Evolutionary conservation across 495 filamentous ascomycete genomes (phyloP).

Genomic region (Trichoderma asperelloides): DNA sequence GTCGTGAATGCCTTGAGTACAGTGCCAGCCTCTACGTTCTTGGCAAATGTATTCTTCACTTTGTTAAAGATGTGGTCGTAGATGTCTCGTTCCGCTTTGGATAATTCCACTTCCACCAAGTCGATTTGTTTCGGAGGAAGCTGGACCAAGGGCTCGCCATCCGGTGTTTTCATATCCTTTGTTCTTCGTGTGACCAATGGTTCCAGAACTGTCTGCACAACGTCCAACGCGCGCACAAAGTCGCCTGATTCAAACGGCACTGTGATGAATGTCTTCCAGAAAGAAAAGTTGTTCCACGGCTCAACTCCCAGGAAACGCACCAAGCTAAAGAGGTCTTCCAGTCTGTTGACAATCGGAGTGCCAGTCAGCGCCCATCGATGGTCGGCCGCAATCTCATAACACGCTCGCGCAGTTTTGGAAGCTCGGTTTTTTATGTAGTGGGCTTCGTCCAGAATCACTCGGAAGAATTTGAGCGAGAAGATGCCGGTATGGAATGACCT

Average conservation of each 20-base stretch:
- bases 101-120: constrained; percentile 79
- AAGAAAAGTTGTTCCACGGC: constrained; percentile 96
- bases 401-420: constrained; percentile 84
- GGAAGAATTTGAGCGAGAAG: constrained; percentile 87
- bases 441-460: constrained; percentile 90
- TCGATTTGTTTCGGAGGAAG: constrained; percentile 73
- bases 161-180: constrained; percentile 95
- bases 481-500: constrained; percentile 57
- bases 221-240: constrained; percentile 85
- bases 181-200: constrained; percentile 91
- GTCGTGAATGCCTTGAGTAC: constrained; percentile 89
- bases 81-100: constrained; percentile 74
- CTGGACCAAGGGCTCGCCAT: constrained; percentile 76
- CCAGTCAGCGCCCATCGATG: constrained; percentile 94
- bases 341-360: constrained; percentile 90
- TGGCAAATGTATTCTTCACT: constrained; percentile 73
- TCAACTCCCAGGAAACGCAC: constrained; percentile 88
- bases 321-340: constrained; percentile 94
- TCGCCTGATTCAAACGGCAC: constrained; percentile 93
- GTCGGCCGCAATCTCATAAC: constrained; percentile 73
- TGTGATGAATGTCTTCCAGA: constrained; percentile 98
- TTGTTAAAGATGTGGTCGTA: constrained; percentile 81
- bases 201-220: constrained; percentile 93
- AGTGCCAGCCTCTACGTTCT: constrained; percentile 83
- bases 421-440: constrained; percentile 89